Conservation (phyloP, 2,329 filamentous ascomycete genomes). For the Nemania diffusa region DNA sequence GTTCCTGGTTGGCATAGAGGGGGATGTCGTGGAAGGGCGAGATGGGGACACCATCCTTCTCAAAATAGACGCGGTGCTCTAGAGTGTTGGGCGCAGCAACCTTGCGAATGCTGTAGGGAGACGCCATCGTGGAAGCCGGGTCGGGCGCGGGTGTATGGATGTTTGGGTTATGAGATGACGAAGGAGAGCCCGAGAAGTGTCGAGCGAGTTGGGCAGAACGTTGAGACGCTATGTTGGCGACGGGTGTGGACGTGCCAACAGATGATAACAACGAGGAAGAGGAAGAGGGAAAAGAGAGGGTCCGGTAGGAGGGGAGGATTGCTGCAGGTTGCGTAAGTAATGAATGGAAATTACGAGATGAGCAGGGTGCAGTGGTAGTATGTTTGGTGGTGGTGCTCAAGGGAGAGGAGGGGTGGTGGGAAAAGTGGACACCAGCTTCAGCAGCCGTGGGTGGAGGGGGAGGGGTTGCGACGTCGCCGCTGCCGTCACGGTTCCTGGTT, state of each 20-base stretch:
- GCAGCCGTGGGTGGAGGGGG: conserved; percentile 46
- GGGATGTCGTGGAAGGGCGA: conserved; percentile 99
- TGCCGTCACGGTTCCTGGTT: conserved; percentile 33
- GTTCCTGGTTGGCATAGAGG: conserved; percentile 94
- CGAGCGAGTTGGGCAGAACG: conserved; percentile 66
- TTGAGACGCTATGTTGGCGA: conserved; percentile 58
- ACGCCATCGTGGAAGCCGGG: conserved; percentile 63
- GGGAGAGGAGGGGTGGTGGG: conserved; percentile 29
- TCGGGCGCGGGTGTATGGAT: conserved; percentile 29
- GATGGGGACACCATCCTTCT: conserved; percentile 94
- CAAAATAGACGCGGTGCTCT: conserved; percentile 96
- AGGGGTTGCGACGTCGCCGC: conserved; percentile 38
- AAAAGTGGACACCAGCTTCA: conserved; percentile 10
- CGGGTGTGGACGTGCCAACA: conserved; percentile 19
- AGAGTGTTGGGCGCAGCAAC: conserved; percentile 90
- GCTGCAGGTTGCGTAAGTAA: conserved; percentile 37
- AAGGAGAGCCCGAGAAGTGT: conserved; percentile 59
- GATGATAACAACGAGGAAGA: conserved; percentile 27
- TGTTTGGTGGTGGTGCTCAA: conserved; percentile 15
- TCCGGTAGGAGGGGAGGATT: conserved; percentile 27
- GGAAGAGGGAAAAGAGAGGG: conserved; percentile 11
- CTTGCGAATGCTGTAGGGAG: conserved; percentile 83
- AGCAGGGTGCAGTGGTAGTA: conserved; percentile 11
- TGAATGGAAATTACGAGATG: conserved; percentile 37
- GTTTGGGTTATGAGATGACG: conserved; percentile 41